phyloP scores from a whole-genome alignment of 805 yeast species.

The Ogataea salicorniae region DNA sequence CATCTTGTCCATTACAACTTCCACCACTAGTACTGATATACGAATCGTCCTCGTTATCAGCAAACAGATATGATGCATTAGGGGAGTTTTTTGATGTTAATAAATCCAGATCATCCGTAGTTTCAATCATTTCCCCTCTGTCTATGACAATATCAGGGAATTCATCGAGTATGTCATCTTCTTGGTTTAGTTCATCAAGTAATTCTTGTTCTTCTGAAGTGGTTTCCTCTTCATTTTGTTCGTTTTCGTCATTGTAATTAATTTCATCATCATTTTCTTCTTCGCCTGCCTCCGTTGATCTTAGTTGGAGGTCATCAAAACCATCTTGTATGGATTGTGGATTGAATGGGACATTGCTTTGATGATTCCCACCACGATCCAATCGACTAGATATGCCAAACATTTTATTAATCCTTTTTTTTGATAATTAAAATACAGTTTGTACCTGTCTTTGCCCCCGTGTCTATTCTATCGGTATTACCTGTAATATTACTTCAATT shows the following conservation, averaged over 20 bases:
- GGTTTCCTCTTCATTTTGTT: not conserved
- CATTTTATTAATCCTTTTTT: too few relatives aligned
- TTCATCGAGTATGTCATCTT: constrained; percentile 13
- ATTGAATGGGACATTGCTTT: too few relatives aligned
- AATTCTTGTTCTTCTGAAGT: not conserved
- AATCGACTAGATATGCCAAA: too few relatives aligned
- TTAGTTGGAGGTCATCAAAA: too few relatives aligned
- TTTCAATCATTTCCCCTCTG: constrained; percentile 28
- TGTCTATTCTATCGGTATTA: too few relatives aligned
- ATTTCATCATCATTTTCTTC: not conserved
- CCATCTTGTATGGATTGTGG: too few relatives aligned
- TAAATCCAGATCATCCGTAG: constrained; percentile 26
- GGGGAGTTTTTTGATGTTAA: constrained; percentile 21
- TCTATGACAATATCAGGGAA: constrained; percentile 27
- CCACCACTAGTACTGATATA: too few relatives aligned
- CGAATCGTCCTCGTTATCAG: constrained; percentile 14
- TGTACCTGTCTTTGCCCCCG: too few relatives aligned
- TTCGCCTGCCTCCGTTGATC: not conserved
- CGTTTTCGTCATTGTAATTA: not conserved
- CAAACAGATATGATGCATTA: constrained; percentile 24
- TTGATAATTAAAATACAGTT: too few relatives aligned
- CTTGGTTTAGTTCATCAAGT: not conserved
- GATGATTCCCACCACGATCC: too few relatives aligned
- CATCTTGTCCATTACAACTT: constrained; percentile 6
- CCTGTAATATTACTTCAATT: too few relatives aligned